Evolutionary conservation across 2,329 filamentous ascomycete species (phyloP), one percentile per base, ranked within the genome.

Genomic region (Trichoderma semiorbis): DNA sequence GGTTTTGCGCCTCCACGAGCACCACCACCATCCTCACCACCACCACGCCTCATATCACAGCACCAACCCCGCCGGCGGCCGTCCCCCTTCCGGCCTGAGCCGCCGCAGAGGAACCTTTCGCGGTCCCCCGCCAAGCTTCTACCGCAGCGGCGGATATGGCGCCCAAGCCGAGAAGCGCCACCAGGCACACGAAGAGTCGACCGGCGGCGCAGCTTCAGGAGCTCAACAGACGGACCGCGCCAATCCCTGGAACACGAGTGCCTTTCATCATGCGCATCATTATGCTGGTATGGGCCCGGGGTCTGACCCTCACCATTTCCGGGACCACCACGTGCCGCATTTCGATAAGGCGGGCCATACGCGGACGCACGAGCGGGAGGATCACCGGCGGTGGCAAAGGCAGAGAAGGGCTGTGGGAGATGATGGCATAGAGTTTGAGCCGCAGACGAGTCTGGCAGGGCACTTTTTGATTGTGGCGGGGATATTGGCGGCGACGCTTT

Each of bases 81-180:
- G 96, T 0, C 90, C 95, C 0, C 90, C 96, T 0, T 93, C 90
- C 1, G 96, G 96, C 0, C 84, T 99, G 36, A 94, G 91, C 79
- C 88, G 91, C 53, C 88, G 95, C 28, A 86, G 93, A 3, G 89
- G 90, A 2, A 86, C 91, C 5, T 98, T 97, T 81, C 89, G 88
- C 24, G 95, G 95, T 0, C 95, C 96, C 4, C 95, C 96, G 65
- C 95, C 95, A 0, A 93, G 90, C 74, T 98, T 98, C 83, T 98
- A 94, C 81, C 88, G 91, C 21, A 90, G 87, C 73, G 94, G 94
- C 5, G 93, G 92, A 3, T 97, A 94, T 87, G 93, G 93, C 62
- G 80, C 83, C 3, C 88, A 93, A 72, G 79, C 82, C 3, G 87
- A 87, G 43, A 92, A 92, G 82, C 81, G 90, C 47, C 81, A 82